Evolutionary conservation across 2,329 filamentous ascomycete genomes (phyloP).

Genomic region (Neopestalotiopsis sp.): DNA sequence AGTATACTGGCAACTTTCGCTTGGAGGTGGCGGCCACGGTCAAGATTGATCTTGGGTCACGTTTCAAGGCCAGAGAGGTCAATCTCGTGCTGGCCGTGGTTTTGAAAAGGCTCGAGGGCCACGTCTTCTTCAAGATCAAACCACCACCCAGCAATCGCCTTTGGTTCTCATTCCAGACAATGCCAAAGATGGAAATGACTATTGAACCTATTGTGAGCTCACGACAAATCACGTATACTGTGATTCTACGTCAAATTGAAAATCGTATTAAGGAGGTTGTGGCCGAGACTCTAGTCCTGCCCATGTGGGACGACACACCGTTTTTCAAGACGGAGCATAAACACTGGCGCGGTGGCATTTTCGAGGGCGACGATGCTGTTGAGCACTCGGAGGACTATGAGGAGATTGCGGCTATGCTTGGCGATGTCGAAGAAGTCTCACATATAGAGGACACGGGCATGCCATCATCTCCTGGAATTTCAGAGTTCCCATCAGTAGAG

Average conservation of each 20-base stretch:
- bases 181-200: constrained; percentile 91
- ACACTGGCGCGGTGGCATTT: constrained; percentile 85
- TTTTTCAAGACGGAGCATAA: constrained; percentile 85
- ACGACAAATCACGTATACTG: constrained; percentile 91
- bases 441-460: constrained; percentile 47
- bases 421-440: constrained; percentile 53
- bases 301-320: constrained; percentile 95
- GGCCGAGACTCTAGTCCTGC: constrained; percentile 86
- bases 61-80: constrained; percentile 90
- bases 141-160: constrained; percentile 92
- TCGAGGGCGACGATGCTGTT: constrained; percentile 59
- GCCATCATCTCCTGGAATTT: constrained; percentile 31
- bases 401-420: constrained; percentile 45
- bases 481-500: constrained; percentile 53
- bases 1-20: constrained; percentile 87
- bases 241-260: constrained; percentile 92
- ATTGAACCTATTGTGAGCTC: constrained; percentile 96
- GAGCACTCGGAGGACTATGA: constrained; percentile 42
- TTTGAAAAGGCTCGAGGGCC: constrained; percentile 83
- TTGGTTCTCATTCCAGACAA: constrained; percentile 95
- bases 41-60: constrained; percentile 84
- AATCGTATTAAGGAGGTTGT: constrained; percentile 93
- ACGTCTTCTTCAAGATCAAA: constrained; percentile 85
- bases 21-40: constrained; percentile 92
- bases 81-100: constrained; percentile 87